Evolutionary conservation across 2,329 filamentous ascomycete species (phyloP).

Genomic region (Davidsoniella eucalypti): DNA sequence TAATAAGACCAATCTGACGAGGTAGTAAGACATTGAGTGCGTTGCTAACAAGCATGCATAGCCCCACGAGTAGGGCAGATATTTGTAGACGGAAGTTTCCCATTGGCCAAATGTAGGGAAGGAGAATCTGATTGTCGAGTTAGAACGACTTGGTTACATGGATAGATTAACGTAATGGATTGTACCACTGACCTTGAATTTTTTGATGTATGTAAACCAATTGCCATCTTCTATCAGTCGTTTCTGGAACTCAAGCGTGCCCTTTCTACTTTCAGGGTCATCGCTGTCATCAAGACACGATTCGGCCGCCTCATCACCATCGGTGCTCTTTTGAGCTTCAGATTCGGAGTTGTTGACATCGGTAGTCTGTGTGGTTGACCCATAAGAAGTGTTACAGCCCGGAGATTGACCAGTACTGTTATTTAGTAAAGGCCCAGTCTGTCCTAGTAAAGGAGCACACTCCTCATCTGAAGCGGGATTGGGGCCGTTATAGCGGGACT

Average conservation of each 20-base stretch:
- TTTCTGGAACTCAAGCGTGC: slow-evolving; percentile 38
- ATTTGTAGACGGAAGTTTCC: slow-evolving; percentile 49
- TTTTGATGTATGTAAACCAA: slow-evolving; percentile 61
- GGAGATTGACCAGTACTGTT: not conserved
- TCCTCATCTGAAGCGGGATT: slow-evolving; percentile 32
- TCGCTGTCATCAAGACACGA: slow-evolving; percentile 17
- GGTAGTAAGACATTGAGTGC: slow-evolving; percentile 62
- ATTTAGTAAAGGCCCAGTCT: not conserved
- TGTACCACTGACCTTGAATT: slow-evolving; percentile 39
- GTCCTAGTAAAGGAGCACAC: slow-evolving; percentile 38
- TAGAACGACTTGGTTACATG: not conserved
- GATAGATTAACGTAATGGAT: not conserved
- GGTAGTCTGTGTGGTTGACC: slow-evolving; percentile 4
- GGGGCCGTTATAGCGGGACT: not conserved
- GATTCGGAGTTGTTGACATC: slow-evolving; percentile 7
- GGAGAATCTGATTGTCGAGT: slow-evolving; percentile 39
- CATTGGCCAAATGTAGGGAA: slow-evolving; percentile 66
- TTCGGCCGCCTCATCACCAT: not conserved
- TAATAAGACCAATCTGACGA: slow-evolving; percentile 65
- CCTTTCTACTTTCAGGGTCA: slow-evolving; percentile 30
- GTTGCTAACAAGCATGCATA: slow-evolving; percentile 55
- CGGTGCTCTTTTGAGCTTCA: slow-evolving; percentile 1
- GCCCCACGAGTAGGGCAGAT: slow-evolving; percentile 46
- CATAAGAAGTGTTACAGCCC: slow-evolving; percentile 1
- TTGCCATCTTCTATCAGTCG: slow-evolving; percentile 58